Evolutionary conservation across 2,329 filamentous ascomycete genomes (phyloP).

Genomic region (Fusarium sp.): DNA sequence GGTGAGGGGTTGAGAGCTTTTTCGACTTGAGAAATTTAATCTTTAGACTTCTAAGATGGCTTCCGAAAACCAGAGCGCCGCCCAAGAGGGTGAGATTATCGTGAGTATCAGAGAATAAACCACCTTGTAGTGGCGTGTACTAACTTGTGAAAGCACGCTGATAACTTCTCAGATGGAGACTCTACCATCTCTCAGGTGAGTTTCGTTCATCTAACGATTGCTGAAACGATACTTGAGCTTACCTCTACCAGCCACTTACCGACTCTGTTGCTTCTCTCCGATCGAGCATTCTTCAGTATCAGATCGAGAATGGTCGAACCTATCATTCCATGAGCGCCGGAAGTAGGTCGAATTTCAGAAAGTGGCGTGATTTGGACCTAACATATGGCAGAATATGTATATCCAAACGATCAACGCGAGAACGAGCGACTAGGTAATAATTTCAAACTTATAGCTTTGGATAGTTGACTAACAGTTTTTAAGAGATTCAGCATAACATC

Average conservation of each 20-base stretch:
- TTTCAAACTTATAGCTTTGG: no score
- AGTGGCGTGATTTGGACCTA: background rate
- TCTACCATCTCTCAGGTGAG: background rate
- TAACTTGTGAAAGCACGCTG: background rate
- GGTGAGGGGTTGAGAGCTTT: background rate
- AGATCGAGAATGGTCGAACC: background rate
- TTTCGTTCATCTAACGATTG: background rate
- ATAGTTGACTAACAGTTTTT: no score
- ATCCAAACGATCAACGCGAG: background rate
- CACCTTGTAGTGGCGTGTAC: background rate
- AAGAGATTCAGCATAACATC: background rate
- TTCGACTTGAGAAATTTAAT: background rate
- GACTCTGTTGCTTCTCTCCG: background rate
- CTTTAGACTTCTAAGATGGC: background rate
- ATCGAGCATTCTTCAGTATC: background rate
- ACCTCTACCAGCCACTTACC: background rate
- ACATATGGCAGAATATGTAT: background rate
- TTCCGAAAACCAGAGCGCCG: background rate
- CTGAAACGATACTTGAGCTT: background rate
- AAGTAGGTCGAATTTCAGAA: accelerated
- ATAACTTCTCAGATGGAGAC: background rate
- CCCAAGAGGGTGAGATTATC: background rate
- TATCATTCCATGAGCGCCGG: background rate
- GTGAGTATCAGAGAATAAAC: background rate
- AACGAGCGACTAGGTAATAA: background rate